Evolutionary conservation across 768 basidiomycete genomes (phyloP), one percentile per base, ranked within the genome.

Genomic region (Lentinula sp.): DNA sequence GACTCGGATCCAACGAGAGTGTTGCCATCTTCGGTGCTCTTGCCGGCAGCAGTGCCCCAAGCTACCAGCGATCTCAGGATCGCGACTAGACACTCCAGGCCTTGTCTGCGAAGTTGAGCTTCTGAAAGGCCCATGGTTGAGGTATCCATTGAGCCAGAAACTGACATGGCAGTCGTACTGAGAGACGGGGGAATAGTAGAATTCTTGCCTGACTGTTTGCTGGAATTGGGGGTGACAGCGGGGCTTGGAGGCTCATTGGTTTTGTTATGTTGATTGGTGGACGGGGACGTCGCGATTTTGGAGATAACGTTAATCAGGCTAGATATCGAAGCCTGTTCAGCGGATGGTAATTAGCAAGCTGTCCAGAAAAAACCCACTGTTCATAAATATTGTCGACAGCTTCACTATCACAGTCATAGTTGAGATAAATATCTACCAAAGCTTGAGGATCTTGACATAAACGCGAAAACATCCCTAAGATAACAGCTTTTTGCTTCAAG

Each of bases 371-470:
- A 8, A 74, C 88, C 69, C 68, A 93, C 86, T 92, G 91, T 68
- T 99, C 97, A 73, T 98, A 99, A 61, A 98, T 95, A 74, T 99
- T 98, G 69, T 97, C 96, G 9, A 84, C 83, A 4, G 96, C 93
- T 62, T 93, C 89, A 62, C 93, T 85, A 69, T 99, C 97, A 71
- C 97, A 99, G 70, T 99, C 97, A 70, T 99, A 99, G 72, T 99
- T 99, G 71, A 99, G 87, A 75, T 98, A 99, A 61, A 98, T 86
- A 72, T 99, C 97, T 35, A 99, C 97, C 18, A 99, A 79, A 8
- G 96, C 95, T 72, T 98, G 97, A 1, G 97, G 95, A 69, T 98
- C 97, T 71, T 96, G 92, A 68, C 92, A 95, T 15, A 99, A 76
- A 45, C 91, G 85, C 16, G 85, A 85, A 35, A 96, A 72, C 88